These are phyloP conservation scores for Edaphochlamys debaryana DNA, from an alignment of 139 green algal genomes.

Conservation along the genomic window DNA sequence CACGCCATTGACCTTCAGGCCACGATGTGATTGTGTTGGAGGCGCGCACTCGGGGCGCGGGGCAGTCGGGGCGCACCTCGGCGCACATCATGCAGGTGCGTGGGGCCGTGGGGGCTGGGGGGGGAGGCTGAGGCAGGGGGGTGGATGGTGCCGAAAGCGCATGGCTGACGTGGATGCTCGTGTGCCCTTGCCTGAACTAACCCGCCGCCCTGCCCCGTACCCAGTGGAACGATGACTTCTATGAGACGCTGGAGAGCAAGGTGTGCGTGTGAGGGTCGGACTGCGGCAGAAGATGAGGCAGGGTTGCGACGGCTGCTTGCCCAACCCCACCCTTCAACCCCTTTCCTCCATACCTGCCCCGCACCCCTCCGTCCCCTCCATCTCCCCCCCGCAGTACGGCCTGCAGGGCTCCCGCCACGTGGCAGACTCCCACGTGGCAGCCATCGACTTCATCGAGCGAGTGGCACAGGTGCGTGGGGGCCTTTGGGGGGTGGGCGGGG, in stretches of 20 bases:
- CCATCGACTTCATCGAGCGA: conserved; percentile 68
- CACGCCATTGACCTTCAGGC: too few species aligned
- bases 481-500: too few species aligned
- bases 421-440: conserved; percentile 56
- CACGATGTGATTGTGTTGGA: conserved; percentile 78
- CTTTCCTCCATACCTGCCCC: neutral
- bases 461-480: conserved; percentile 26
- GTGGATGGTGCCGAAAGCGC: too few species aligned
- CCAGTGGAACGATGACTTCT: conserved; percentile 68
- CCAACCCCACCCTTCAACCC: neutral
- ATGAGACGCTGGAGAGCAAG: conserved; percentile 55
- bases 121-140: too few species aligned
- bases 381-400: conserved; percentile 46
- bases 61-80: conserved; percentile 73
- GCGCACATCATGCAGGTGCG: conserved; percentile 64
- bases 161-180: too few species aligned
- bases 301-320: too few species aligned
- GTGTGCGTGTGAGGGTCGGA: neutral
- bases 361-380: neutral
- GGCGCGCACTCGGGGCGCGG: conserved; percentile 55
- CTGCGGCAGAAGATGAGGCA: too few species aligned
- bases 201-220: neutral
- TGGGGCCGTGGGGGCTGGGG: too few species aligned
- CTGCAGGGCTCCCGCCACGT: conserved; percentile 56
- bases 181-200: too few species aligned